Base-by-base conservation (phyloP, 148 eudicot genomes). In the Polygonum maritimum region DNA sequence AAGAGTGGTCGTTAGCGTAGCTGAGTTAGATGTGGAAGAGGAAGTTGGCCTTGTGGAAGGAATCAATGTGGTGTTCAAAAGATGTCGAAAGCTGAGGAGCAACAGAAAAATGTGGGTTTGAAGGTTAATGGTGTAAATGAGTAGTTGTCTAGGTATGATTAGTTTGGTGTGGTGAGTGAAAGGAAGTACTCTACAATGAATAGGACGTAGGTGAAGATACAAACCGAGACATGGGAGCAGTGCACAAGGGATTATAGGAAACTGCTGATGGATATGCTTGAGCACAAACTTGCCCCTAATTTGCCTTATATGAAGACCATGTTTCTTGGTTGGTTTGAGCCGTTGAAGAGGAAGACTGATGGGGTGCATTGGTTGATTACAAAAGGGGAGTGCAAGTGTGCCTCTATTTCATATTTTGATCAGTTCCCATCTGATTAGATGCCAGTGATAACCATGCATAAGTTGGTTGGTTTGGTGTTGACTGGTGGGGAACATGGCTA, bases 281-380 rank as follows among this genome's bases (percentile, higher is more conserved):
- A 88, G 83, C 85, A 81, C 62, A 95, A 88, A 52, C 82, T 95
- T 81, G 98, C 96, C 33, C 98, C 98, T 10, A 95, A 88, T 90
- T 89, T 95, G 85, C 97, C 98, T 0, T 90, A 90, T 83, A 79
- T 95, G 78, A 95, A 92, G 78, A 90, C 92, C 8, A 83, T 95
- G 87, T 92, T 95, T 81, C 84, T 95, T 69, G 97, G 92, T 54
- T 95, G 98, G 98, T 95, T 89, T 86, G 97, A 95, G 85, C 97
- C 98, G 38, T 75, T 92, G 74, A 70, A 87, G 47, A 80, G 85
- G 82, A 89, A 86, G 78, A 95, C 92, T 75, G 88, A 76, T 41
- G 84, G 82, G 75, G 98, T 87, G 73, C 98, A 95, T 78, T 90
- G 88, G 69, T 45, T 85, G 26, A 82, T 85, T 70, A 82, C 85